phyloP scores from a whole-genome alignment of 164 flowering plant genomes.

The Stephania yunnanensis region DNA sequence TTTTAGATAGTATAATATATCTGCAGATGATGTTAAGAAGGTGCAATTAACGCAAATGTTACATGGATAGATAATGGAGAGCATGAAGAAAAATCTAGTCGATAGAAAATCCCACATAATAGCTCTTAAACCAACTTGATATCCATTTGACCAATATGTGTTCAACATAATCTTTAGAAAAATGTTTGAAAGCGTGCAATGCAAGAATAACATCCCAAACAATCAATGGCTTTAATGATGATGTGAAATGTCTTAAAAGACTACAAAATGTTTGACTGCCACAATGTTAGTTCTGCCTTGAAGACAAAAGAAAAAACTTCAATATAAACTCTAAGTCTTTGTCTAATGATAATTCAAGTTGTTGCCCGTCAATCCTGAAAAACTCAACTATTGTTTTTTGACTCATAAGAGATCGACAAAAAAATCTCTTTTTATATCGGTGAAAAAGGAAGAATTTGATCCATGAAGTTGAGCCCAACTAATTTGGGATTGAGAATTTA shows the following conservation, averaged over 20 bases:
- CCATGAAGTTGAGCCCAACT: too few relatives aligned
- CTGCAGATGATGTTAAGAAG: conserved; percentile 65
- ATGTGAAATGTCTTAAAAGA: conserved; percentile 44
- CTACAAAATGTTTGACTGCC: conserved; percentile 63
- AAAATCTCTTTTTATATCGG: neutral
- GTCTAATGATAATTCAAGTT: conserved; percentile 25
- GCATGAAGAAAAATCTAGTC: conserved; percentile 28
- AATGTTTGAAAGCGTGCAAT: conserved; percentile 53
- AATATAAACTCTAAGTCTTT: conserved; percentile 13
- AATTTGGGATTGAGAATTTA: too few relatives aligned
- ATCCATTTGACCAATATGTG: conserved; percentile 56
- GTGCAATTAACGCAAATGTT: conserved; percentile 61
- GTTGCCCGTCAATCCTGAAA: conserved; percentile 83
- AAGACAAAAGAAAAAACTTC: conserved; percentile 37
- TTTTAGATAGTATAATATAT: conserved; percentile 45
- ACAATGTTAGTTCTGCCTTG: conserved; percentile 40
- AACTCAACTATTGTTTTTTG: conserved; percentile 74
- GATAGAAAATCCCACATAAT: conserved; percentile 17
- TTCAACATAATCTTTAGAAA: conserved; percentile 41
- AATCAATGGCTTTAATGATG: conserved; percentile 40
- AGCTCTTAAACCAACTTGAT: conserved; percentile 26
- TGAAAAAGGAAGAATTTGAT: neutral
- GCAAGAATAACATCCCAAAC: conserved; percentile 78
- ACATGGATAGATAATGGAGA: conserved; percentile 22
- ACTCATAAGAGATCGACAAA: conserved; percentile 27